Conservation (phyloP, 371 early-diverging fungal genomes). For the Rhizopus stolonifer region DNA sequence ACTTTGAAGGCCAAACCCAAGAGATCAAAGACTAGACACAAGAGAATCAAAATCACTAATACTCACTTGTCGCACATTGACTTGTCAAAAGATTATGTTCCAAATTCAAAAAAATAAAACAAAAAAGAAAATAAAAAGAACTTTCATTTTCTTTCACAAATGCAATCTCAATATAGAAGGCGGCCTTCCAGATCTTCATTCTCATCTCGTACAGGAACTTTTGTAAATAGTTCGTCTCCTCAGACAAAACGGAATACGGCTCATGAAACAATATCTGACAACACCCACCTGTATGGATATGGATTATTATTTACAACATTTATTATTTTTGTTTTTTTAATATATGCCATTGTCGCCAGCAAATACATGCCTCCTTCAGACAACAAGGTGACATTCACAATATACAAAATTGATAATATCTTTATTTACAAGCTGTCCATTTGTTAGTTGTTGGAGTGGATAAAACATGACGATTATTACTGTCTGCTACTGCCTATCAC, state of each 20-base stretch:
- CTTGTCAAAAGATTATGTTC: constrained; percentile 76
- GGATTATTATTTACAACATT: constrained; percentile 61
- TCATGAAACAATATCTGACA: constrained; percentile 63
- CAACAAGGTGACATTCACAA: constrained; percentile 43
- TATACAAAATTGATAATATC: background rate
- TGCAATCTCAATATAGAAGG: constrained; percentile 27
- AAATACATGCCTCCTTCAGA: constrained; percentile 73
- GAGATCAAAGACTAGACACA: constrained; percentile 65
- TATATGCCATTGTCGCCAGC: constrained; percentile 72
- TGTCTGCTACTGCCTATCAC: constrained; percentile 82
- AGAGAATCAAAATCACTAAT: constrained; percentile 84
- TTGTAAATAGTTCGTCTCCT: background rate
- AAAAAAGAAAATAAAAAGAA: too few relatives aligned
- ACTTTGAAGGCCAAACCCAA: constrained; percentile 50
- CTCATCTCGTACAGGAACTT: constrained; percentile 7
- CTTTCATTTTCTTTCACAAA: constrained; percentile 2
- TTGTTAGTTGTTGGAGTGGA: constrained; percentile 62
- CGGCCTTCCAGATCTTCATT: constrained; percentile 20
- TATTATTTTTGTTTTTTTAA: constrained; percentile 56
- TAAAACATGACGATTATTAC: constrained; percentile 84
- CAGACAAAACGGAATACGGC: constrained; percentile 46
- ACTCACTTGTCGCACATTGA: constrained; percentile 84
- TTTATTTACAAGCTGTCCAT: background rate
- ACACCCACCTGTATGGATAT: constrained; percentile 72
- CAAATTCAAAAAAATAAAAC: constrained; percentile 31